Percentiles rank a stretch among this genome's conserved stretches.
phyloP scores from a whole-genome alignment of 2,329 filamentous ascomycete genomes.

The Lachnellula arida region DNA sequence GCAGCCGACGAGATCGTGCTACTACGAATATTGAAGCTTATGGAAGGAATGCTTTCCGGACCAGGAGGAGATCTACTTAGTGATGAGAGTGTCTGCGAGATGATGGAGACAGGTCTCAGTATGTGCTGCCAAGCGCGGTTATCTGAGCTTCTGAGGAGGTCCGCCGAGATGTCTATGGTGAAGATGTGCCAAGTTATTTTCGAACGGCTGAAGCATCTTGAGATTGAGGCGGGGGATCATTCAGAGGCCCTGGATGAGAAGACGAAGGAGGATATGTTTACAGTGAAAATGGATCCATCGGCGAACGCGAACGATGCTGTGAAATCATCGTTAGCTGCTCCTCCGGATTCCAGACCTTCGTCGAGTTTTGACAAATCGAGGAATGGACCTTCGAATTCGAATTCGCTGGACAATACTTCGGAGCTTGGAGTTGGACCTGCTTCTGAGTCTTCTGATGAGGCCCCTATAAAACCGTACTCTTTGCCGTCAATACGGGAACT shows the following conservation, averaged over 20 bases:
- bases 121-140: conserved; percentile 94
- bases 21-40: conserved; percentile 88
- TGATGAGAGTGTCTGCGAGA: conserved; percentile 96
- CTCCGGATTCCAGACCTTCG: conserved; percentile 35
- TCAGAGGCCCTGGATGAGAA: conserved; percentile 60
- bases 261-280: conserved; percentile 64
- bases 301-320: conserved; percentile 60
- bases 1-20: conserved; percentile 94
- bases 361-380: conserved; percentile 39
- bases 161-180: conserved; percentile 95
- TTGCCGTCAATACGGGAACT: conserved; percentile 91
- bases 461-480: conserved; percentile 79
- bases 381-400: conserved; percentile 14
- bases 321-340: conserved; percentile 46
- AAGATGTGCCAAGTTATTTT: conserved; percentile 99
- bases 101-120: conserved; percentile 97
- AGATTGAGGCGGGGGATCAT: conserved; percentile 67
- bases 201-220: conserved; percentile 81
- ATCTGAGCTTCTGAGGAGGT: conserved; percentile 83
- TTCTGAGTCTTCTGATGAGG: conserved; percentile 34
- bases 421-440: conserved; percentile 26
- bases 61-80: conserved; percentile 90
- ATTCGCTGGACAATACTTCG: conserved; percentile 21
- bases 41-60: conserved; percentile 97
- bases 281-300: conserved; percentile 78